A percentile compares a stretch with the other conserved stretches of the same genome.
Conservation (phyloP, 2,329 filamentous ascomycete species). For the Daldinia sp. region DNA sequence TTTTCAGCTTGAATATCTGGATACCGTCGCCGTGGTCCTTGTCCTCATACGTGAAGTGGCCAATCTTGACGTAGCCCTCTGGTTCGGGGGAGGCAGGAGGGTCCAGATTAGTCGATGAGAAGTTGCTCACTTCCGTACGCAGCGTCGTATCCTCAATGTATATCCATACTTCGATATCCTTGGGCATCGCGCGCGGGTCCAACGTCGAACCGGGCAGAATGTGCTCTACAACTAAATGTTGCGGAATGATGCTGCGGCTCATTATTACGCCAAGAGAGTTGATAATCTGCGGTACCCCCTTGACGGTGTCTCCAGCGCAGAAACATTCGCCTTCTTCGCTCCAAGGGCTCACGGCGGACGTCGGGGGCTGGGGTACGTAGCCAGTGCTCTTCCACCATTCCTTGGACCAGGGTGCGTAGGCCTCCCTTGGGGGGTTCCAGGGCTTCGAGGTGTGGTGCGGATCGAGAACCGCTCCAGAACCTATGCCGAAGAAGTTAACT, state of each 20-base stretch:
- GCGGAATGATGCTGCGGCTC: slow-evolving; percentile 66
- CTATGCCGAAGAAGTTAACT: slow-evolving; percentile 77
- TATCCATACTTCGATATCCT: slow-evolving; percentile 75
- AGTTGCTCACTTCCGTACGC: slow-evolving; percentile 53
- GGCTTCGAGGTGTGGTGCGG: slow-evolving; percentile 66
- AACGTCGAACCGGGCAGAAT: slow-evolving; percentile 69
- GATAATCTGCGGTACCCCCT: slow-evolving; percentile 60
- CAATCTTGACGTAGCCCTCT: slow-evolving; percentile 64
- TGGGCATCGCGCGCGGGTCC: slow-evolving; percentile 69
- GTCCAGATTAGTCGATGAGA: slow-evolving; percentile 54
- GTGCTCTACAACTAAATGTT: slow-evolving; percentile 77
- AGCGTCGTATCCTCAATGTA: slow-evolving; percentile 58
- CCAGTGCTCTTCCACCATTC: slow-evolving; percentile 42
- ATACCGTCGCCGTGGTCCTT: slow-evolving; percentile 53
- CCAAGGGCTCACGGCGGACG: slow-evolving; percentile 73
- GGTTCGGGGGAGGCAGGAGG: slow-evolving; percentile 29
- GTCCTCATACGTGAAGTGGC: slow-evolving; percentile 62
- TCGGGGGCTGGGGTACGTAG: slow-evolving; percentile 49
- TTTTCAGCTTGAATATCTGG: slow-evolving; percentile 62
- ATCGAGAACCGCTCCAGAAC: slow-evolving; percentile 73
- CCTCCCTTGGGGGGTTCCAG: slow-evolving; percentile 52
- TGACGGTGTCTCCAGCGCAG: slow-evolving; percentile 69
- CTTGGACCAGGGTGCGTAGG: slow-evolving; percentile 27
- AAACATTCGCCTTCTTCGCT: slow-evolving; percentile 85
- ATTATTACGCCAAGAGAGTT: slow-evolving; percentile 70